Base-by-base conservation (phyloP, 805 yeast genomes). In the Candida fluviatilis region DNA sequence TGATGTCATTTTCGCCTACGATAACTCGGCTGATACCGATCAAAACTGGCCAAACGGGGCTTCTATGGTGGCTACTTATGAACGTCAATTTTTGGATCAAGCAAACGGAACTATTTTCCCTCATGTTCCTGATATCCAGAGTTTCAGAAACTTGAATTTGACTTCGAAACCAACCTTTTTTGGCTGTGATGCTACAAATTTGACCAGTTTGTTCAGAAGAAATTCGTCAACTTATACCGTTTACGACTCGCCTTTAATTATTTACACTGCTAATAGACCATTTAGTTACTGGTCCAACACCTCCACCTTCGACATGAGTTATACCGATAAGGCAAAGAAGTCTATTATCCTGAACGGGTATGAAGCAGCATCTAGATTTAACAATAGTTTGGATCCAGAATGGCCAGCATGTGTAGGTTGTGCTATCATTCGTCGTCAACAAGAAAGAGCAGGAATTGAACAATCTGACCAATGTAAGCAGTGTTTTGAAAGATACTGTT, bases 401-500 rank as follows among this genome's bases (percentile, higher is more conserved):
- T 87, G 86, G 82, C 66, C 75, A 30, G 75, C 78, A 3, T 87
- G 95, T 66, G 74, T 87, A 35, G 86, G 87, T 3, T 87, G 95
- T 69, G 95, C 95, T 5, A 72, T 87, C 33, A 70, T 86, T 40
- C 80, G 85, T 62, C 76, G 95, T 55, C 76, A 82, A 31, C 81
- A 82, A 52, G 93, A 86, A 59, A 71, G 90, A 54, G 61, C 71
- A 27, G 79, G 80, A 15, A 58, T 69, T 27, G 69, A 75, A 11
- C 82, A 82, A 40, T 66, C 78, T 6, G 79, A 71, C 2, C 87
- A 84, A 53, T 88, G 96, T 64, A 64, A 76, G 48, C 48, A 64
- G 35, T 88, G 96, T 57, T 85, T 88, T 58, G 59, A 66, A 18
- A 66, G 69, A 8, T 86, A 85, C 60, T 88, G 96, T 60, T 88